Evolutionary conservation across 495 filamentous ascomycete species (phyloP).

Genomic region (Rhypophila decipiens): DNA sequence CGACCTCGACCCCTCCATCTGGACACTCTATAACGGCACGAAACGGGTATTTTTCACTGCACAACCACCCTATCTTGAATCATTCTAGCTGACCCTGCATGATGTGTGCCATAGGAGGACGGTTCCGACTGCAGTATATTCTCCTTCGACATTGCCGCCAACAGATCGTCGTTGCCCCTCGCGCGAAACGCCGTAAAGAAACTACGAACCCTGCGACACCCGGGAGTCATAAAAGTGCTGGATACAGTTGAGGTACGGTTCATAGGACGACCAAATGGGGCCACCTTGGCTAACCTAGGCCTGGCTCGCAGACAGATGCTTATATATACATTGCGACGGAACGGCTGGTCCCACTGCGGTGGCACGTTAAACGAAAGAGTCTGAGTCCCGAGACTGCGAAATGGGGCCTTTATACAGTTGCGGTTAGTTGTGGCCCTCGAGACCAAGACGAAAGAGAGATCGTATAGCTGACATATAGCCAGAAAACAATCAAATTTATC

Average conservation of each 20-base stretch:
- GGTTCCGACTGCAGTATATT: conserved; percentile 92
- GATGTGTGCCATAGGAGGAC: conserved; percentile 61
- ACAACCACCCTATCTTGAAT: neutral
- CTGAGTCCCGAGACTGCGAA: conserved; percentile 84
- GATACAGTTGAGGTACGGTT: conserved; percentile 84
- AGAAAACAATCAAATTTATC: conserved; percentile 92
- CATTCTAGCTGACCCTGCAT: neutral
- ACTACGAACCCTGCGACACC: conserved; percentile 83
- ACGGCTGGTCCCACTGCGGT: conserved; percentile 72
- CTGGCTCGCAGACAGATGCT: conserved; percentile 63
- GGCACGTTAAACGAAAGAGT: conserved; percentile 79
- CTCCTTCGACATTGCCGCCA: conserved; percentile 77
- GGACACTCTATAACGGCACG: conserved; percentile 87
- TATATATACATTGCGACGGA: conserved; percentile 96
- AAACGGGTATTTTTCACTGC: conserved; percentile 58
- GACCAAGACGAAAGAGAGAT: too few relatives aligned
- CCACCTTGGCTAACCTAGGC: conserved; percentile 5
- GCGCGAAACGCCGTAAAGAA: conserved; percentile 92
- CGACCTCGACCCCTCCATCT: conserved; percentile 82
- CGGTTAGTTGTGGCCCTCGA: conserved; percentile 49
- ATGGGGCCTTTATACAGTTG: conserved; percentile 86
- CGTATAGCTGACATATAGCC: conserved; percentile 8
- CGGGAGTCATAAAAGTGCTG: conserved; percentile 85
- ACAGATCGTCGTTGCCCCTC: conserved; percentile 72
- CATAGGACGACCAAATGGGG: neutral